Base-by-base conservation (phyloP, 192 early-diverging fungal species). In the Funneliformis geosporum region DNA sequence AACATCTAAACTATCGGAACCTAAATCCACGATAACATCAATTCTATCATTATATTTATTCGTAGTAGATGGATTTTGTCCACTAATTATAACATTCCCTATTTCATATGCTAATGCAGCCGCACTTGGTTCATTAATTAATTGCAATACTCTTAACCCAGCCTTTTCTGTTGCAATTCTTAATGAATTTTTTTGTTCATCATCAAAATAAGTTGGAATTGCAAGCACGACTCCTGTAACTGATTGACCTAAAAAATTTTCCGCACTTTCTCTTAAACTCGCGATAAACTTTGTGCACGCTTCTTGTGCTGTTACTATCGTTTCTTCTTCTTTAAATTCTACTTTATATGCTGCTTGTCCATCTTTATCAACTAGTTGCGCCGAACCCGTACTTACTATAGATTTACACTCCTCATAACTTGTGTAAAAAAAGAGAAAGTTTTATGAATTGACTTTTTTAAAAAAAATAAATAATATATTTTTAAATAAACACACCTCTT, bases 71-170 rank as follows among this genome's bases (percentile, higher is more conserved):
- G 10, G 79, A 76, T 86, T 84, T 55, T 91, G 82, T 69, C 85
- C 81, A 78, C 83, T 86, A 73, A 80, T 77, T 50, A 87, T 78
- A 18, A 84, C 79, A 80, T 88, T 83, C 38, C 89, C 90, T 76
- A 91, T 82, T 70, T 93, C 90, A 80, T 95, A 99, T 61, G 95
- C 92, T 69, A 99, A 85, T 55, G 92, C 95, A 73, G 96, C 96
- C 39, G 96, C 96, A 77, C 93, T 90, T 39, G 97, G 94, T 86
- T 99, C 97, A 46, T 92, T 86, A 27, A 99, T 88, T 61, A 95
- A 88, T 88, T 94, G 94, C 66, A 93, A 86, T 28, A 93, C 88
- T 44, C 87, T 87, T 80, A 98, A 91, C 21, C 95, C 96, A 43
- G 96, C 95, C 68, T 87, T 90, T 28, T 86, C 86, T 76, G 93